Evolutionary conservation across 805 yeast species (phyloP), one percentile per base, ranked within the genome.

Genomic region (Diddensiella santjacobensis): DNA sequence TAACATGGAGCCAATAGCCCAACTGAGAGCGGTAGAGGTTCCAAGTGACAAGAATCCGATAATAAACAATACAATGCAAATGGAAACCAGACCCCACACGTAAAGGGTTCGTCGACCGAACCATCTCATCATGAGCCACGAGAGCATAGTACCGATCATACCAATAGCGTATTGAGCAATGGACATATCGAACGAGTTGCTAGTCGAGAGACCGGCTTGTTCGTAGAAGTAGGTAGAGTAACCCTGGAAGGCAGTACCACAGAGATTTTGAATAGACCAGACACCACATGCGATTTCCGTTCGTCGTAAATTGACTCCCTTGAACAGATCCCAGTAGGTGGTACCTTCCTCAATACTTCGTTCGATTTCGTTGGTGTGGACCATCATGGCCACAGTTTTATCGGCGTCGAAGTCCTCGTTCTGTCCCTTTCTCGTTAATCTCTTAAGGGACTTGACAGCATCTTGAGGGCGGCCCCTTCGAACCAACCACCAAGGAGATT

Each of bases 401-500:
- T 64, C 64, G 22, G 71, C 48, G 63, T 48, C 51, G 51, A 39
- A 72, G 41, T 8, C 74, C 61, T 46, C 47, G 15, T 38, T 35
- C 15, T 24, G 40, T 19, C 20, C 17, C 23, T 31, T 33, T n/a
- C 70, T 68, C 3, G 71, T 71, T 39, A 77, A 61, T 77, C 79
- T 78, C 71, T 76, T 71, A 31, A 82, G 81, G 4, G 80, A 62
- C 48, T 61, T 41, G 58, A 65, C 68, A 6, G 84, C 83, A 4
- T 73, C 73, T 0, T 64, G 65, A 22, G 58, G 38, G 43, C 62
- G 62, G 2, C 71, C 72, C 51, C 69, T 67, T 48, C 71, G 69
- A 3, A 73, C 71, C 39, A 77, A 62, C 79, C 80, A 79, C 73
- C 78, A 74, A 22, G 83, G 83, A 4, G 80, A 75, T 48, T 78